Conservation (phyloP, 2,329 filamentous ascomycete genomes). For the Colletotrichum costaricense region DNA sequence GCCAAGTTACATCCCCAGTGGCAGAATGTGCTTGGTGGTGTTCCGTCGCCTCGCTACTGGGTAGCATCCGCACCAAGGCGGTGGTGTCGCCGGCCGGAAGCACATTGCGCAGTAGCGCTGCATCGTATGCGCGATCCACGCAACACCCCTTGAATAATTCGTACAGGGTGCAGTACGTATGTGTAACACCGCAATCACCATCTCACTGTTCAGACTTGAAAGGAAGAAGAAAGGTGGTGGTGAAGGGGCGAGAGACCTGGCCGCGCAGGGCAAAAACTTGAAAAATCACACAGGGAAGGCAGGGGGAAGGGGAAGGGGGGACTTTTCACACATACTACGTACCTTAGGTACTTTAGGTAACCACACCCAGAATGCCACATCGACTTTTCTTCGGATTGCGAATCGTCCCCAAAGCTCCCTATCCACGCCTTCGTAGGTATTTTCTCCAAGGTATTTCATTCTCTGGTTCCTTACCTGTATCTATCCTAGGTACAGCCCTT, state of each 20-base stretch:
- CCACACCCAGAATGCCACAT: neutral
- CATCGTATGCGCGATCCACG: neutral
- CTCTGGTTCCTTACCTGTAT: neutral
- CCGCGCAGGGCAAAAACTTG: neutral
- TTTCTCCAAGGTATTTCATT: neutral
- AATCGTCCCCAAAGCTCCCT: neutral
- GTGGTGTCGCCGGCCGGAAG: constrained; percentile 6
- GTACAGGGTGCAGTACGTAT: neutral
- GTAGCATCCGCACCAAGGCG: constrained; percentile 4
- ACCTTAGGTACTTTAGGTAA: no score
- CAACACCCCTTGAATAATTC: neutral
- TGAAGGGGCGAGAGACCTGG: neutral
- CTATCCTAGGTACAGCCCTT: no score
- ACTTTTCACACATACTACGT: neutral
- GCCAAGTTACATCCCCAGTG: neutral
- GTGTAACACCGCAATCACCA: neutral
- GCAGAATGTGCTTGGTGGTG: neutral
- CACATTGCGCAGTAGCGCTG: constrained; percentile 13
- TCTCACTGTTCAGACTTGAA: neutral
- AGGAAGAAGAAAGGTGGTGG: neutral
- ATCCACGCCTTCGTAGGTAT: neutral
- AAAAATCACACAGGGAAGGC: neutral
- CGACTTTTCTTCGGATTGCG: constrained; percentile 6
- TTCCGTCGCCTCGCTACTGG: constrained; percentile 11
- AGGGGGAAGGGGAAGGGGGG: neutral